These are phyloP conservation scores for Monilinia laxa DNA, from an alignment of 2,329 filamentous ascomycete genomes.

Conservation along the genomic window DNA sequence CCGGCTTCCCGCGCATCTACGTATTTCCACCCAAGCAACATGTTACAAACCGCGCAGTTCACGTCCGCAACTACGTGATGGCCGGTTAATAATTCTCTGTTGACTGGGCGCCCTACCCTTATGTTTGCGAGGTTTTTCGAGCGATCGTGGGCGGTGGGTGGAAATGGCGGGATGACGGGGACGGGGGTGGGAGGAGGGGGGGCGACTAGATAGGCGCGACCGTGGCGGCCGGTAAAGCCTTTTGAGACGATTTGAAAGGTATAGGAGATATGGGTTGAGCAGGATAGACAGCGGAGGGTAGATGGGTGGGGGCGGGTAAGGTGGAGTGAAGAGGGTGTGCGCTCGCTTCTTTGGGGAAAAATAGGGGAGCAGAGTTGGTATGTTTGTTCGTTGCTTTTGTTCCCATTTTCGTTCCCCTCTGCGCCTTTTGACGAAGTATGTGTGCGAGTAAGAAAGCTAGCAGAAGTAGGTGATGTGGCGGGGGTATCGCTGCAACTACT, in stretches of 20 bases:
- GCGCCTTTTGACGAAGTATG: background rate
- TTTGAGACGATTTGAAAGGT: slow-evolving; percentile 62
- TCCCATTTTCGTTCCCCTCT: background rate
- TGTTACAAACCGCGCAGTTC: slow-evolving; percentile 54
- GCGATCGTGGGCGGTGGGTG: slow-evolving; percentile 23
- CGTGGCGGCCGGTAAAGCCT: slow-evolving; percentile 65
- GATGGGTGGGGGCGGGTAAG: slow-evolving; percentile 51
- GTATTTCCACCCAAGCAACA: slow-evolving; percentile 67
- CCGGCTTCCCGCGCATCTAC: slow-evolving; percentile 58
- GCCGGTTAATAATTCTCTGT: slow-evolving; percentile 60
- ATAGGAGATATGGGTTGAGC: slow-evolving; percentile 61
- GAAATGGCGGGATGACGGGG: slow-evolving; percentile 17
- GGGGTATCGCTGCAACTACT: slow-evolving; percentile 39
- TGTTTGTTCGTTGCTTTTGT: background rate
- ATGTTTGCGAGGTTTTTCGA: slow-evolving; percentile 53
- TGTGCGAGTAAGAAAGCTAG: slow-evolving; percentile 8
- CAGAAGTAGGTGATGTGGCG: slow-evolving; percentile 10
- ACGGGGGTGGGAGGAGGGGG: slow-evolving; percentile 32
- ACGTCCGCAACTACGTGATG: slow-evolving; percentile 65
- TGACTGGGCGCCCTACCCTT: slow-evolving; percentile 53
- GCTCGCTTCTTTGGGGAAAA: background rate
- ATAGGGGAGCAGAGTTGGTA: background rate
- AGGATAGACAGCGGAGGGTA: slow-evolving; percentile 58
- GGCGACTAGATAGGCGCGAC: slow-evolving; percentile 61
- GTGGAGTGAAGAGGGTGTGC: slow-evolving; percentile 4